Conservation (phyloP, 2,329 filamentous ascomycete species). For the Phaeosphaeria sp. region DNA sequence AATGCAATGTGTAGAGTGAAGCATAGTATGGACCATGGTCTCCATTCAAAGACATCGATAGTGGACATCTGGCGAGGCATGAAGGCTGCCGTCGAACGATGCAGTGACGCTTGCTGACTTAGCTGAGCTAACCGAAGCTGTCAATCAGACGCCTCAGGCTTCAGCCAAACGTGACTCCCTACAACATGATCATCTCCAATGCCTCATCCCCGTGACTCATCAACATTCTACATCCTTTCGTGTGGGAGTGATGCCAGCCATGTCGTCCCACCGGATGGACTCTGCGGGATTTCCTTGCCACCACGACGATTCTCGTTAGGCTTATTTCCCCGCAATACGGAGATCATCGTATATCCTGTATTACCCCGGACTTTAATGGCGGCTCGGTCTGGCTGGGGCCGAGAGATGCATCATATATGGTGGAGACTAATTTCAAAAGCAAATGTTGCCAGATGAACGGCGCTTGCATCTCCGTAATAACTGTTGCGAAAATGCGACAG, state of each 20-base stretch:
- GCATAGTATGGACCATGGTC: too few species aligned
- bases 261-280: too few species aligned
- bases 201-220: neutral
- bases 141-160: neutral
- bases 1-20: too few species aligned
- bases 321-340: neutral
- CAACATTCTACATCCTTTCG: neutral
- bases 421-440: neutral
- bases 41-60: too few species aligned
- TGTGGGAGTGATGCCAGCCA: too few species aligned
- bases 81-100: neutral
- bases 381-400: neutral
- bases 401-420: neutral
- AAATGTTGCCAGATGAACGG: neutral
- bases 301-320: neutral
- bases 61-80: neutral
- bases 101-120: neutral
- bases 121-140: neutral
- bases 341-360: neutral
- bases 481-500: neutral
- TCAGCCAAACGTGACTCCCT: neutral
- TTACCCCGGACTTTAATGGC: neutral
- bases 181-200: neutral
- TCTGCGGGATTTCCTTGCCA: neutral
- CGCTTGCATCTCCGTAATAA: neutral